Evolutionary conservation across 2,329 filamentous ascomycete genomes (phyloP), one percentile per base, ranked within the genome.

Genomic region (Xylariaceae sp.): DNA sequence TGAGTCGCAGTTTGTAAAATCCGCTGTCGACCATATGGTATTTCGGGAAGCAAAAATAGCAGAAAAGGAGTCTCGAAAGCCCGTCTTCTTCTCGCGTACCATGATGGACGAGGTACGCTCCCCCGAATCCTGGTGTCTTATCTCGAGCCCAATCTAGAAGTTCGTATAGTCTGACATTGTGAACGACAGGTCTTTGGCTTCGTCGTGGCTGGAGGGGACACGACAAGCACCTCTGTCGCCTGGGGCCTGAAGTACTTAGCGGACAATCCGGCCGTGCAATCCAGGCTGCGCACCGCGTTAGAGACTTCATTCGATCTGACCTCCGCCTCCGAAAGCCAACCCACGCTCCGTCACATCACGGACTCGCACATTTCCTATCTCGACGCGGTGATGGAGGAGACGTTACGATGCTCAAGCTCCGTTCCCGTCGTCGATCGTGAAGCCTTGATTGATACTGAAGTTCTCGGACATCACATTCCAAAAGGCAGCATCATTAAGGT

Each of bases 301-400:
- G 18, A 45, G 18, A 16, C 21, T 18, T 2, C 35, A 23, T 29
- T 47, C 16, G 11, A 15, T 2, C 5, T 13, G n/a, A 41, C 47
- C 15, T 5, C 40, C 1, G 5, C 24, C 20, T 30, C 40, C 11
- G 26, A 15, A 4, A 39, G 52, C 7, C 9, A 35, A 6, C 52
- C 52, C 23, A 36, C 41, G 0, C 21, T 30, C 24, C 24, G 41
- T 11, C 40, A 55, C 21, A 46, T 55, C 24, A 44, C 16, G 1
- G n/a, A 37, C 0, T n/a, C n/a, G n/a, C 50, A 50, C 3, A 47
- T 66, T 0, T 67, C 68, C 1, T 72, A 70, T 30, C 62, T 71
- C 7, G 68, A 72, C 16, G 70, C 70, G 4, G 36, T 65, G 2
- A 53, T 71, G 2, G 67, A 71, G 39, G 70, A 74, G 57, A 61